A percentile compares a stretch with the other conserved stretches of the same genome.
These are phyloP conservation scores for Neurospora sp. DNA, from an alignment of 495 filamentous ascomycete genomes.

Conservation along the genomic window DNA sequence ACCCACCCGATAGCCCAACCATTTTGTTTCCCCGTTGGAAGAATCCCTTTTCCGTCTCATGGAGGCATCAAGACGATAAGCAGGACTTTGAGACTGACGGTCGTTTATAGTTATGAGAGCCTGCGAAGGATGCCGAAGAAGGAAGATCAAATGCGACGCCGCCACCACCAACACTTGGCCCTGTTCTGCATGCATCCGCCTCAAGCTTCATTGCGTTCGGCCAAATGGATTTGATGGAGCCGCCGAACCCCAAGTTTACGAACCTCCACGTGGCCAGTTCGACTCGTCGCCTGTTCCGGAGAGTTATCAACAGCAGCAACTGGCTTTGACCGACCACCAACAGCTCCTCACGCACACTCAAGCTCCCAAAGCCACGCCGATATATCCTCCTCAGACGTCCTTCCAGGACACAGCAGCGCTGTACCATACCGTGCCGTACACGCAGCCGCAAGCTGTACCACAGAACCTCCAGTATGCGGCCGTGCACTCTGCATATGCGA, in stretches of 20 bases:
- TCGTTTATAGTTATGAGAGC: constrained; percentile 79
- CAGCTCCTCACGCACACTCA: constrained; percentile 24
- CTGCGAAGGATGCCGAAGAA: constrained; percentile 88
- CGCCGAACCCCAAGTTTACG: constrained; percentile 37
- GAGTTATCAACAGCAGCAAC: constrained; percentile 41
- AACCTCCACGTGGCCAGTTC: constrained; percentile 34
- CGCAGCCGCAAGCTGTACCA: constrained; percentile 31
- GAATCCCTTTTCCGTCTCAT: background rate
- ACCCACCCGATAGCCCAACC: background rate
- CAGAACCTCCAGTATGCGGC: constrained; percentile 40
- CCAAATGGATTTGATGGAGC: constrained; percentile 82
- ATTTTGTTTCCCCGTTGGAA: background rate
- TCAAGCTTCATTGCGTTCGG: constrained; percentile 89
- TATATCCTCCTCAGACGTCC: constrained; percentile 30
- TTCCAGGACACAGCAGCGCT: constrained; percentile 32
- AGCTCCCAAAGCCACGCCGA: constrained; percentile 23
- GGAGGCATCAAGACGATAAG: background rate
- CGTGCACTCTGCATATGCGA: constrained; percentile 34
- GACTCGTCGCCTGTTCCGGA: constrained; percentile 40
- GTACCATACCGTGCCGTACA: constrained; percentile 37
- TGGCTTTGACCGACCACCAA: constrained; percentile 33
- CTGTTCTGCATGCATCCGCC: constrained; percentile 83
- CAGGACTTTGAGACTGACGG: constrained; percentile 12
- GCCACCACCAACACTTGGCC: constrained; percentile 98
- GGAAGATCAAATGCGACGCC: constrained; percentile 94